phyloP scores from a whole-genome alignment of 805 yeast genomes.

The Jamesozyma hellenica region DNA sequence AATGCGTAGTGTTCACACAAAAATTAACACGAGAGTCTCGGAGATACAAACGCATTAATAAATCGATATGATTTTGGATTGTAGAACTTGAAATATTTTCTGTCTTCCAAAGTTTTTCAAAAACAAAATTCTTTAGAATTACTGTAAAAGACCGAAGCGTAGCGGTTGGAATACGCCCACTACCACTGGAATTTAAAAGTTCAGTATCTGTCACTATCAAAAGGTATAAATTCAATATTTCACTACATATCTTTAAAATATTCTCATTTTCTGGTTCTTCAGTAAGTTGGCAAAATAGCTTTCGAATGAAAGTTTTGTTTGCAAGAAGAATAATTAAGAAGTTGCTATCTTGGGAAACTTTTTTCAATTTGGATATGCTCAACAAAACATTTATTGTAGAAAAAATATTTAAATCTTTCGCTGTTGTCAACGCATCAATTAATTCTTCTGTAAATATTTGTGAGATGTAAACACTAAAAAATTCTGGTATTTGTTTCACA shows the following conservation, averaged over 20 bases:
- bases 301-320: neutral
- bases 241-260: constrained; percentile 9
- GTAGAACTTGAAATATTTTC: constrained; percentile 4
- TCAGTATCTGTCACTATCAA: constrained; percentile 25
- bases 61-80: constrained; percentile 7
- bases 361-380: neutral
- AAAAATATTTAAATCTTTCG: neutral
- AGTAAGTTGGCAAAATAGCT: neutral
- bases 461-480: neutral
- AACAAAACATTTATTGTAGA: neutral
- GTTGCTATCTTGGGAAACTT: constrained; percentile 2
- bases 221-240: constrained; percentile 17
- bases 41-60: constrained; percentile 20
- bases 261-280: neutral
- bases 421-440: neutral
- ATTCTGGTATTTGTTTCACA: neutral
- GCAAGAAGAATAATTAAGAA: constrained; percentile 2
- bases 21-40: constrained; percentile 18
- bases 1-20: neutral
- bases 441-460: neutral
- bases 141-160: constrained; percentile 12
- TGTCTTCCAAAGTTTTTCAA: constrained; percentile 16
- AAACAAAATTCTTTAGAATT: constrained; percentile 15
- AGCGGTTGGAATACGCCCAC: constrained; percentile 8
- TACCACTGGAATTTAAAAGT: constrained; percentile 9